Evolutionary conservation across 192 early-diverging fungal species (phyloP), one percentile per base, ranked within the genome.

Genomic region (Cetraspora pellucida): DNA sequence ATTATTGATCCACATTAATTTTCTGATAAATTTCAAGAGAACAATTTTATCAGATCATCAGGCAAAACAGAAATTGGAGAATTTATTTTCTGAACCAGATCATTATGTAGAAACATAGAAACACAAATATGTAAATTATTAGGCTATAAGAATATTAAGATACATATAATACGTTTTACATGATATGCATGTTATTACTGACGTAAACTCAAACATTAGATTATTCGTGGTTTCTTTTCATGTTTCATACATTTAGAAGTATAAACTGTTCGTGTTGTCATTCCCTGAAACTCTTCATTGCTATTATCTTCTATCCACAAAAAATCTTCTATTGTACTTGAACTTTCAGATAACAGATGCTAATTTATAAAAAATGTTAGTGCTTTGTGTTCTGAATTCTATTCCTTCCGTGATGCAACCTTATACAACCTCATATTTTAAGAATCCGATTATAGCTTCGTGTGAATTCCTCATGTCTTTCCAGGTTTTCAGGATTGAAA

Each of bases 381-480:
- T 37, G 31, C 31, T 21, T 69, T 45, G 13, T 69, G 13, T 69
- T 46, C 45, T 69, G 46, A 43, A 69, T 49, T 47, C 30, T 69
- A 16, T 47, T 45, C 66, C 19, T 37, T 37, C 31, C 31, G 5
- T 37, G 31, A 37, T 37, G 31, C 31, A 37, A 37, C 31, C 31
- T n/a, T 37, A 37, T 37, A 37, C 31, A 71, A 71, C 69, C 47
- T 69, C 69, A 31, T 71, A 71, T 30, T 71, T 46, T 25, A 71
- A 71, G 28, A 71, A 50, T 3, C 69, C 49, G 0, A 71, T 54
- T 54, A 71, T 54, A 44, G 69, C 21, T 28, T 71, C 28, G 50
- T 7, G n/a, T 23, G 49, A 14, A 3, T 52, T 71, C 25, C 19
- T 19, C 69, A 50, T 71, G 23, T 71, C 69, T 54, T 50, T 52